Evolutionary conservation across 768 basidiomycete species (phyloP), one percentile per base, ranked within the genome.

Genomic region (Podaxis sp.): DNA sequence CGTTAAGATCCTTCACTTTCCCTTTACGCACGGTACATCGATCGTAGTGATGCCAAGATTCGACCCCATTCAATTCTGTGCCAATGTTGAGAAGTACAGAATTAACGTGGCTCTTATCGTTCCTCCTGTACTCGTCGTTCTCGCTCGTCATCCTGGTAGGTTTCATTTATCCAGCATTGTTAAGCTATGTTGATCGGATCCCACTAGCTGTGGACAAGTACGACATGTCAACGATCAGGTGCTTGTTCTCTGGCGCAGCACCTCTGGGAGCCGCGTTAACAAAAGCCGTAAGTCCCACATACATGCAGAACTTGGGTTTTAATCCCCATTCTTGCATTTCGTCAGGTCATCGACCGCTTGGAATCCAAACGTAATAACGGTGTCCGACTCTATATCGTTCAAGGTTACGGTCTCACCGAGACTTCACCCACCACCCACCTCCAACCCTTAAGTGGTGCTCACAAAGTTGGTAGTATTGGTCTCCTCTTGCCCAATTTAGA

Each of bases 361-460:
- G 63, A 72, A 28, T 55, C 71, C 4, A 75, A 73, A 33, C 72
- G 77, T 13, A 78, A 76, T 2, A 78, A 77, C 4, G 83, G 83
- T 50, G 73, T 75, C 5, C 68, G 74, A 7, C 67, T 81, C 17
- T 63, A 62, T 56, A 77, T 89, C 30, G 66, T 75, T 13, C 88
- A 90, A 73, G 88, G 88, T 0, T 93, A 87, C 61, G 90, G 93
- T 28, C 78, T 94, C 20, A 94, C 92, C 0, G 93, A 95, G 74
- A 93, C 91, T 0, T 89, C 91, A 0, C 91, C 91, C 0, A 86
- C 87, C 0, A 81, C 86, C 0, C 85, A 87, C 65, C 65, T 89
- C 2, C 77, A 90, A 7, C 78, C 84, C 1, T 54, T 71, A 0
- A 69, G 78, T 2, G 76, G 84, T 20, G 74, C 76, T 1, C 71